Evolutionary conservation across 208 protist genomes (phyloP).

Genomic region (Angomonas ambiguus): DNA sequence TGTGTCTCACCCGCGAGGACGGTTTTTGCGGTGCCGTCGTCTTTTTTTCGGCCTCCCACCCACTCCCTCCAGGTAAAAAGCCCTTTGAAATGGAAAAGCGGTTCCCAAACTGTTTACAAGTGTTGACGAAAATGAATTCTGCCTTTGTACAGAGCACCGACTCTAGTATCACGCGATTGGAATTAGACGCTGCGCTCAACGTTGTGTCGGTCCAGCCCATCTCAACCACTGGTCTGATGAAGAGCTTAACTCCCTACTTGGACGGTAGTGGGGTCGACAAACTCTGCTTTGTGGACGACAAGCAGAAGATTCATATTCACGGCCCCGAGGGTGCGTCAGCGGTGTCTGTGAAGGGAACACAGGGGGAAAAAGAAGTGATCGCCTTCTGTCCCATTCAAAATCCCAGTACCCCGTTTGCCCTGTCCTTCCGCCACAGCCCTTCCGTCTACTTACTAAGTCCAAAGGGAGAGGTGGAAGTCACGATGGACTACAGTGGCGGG

Average conservation of each 20-base stretch:
- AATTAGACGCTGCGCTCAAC: background rate
- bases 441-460: background rate
- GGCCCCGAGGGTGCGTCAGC: background rate
- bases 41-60: background rate
- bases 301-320: background rate
- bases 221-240: background rate
- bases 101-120: conserved; percentile 6
- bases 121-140: background rate
- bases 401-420: background rate
- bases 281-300: background rate
- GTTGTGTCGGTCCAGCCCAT: background rate
- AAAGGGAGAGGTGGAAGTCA: conserved; percentile 14
- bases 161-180: background rate
- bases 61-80: background rate
- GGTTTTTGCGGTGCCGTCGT: conserved; percentile 12
- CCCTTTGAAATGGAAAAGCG: background rate
- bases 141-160: background rate
- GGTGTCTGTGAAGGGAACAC: background rate
- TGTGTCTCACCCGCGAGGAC: conserved; percentile 4
- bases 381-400: background rate
- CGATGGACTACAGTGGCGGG: background rate
- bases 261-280: background rate
- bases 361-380: background rate
- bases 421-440: background rate
- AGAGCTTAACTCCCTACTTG: background rate